Evolutionary conservation across 257 asterid species (phyloP), one percentile per base, ranked within the genome.

Genomic region (Pogostemon cablin): DNA sequence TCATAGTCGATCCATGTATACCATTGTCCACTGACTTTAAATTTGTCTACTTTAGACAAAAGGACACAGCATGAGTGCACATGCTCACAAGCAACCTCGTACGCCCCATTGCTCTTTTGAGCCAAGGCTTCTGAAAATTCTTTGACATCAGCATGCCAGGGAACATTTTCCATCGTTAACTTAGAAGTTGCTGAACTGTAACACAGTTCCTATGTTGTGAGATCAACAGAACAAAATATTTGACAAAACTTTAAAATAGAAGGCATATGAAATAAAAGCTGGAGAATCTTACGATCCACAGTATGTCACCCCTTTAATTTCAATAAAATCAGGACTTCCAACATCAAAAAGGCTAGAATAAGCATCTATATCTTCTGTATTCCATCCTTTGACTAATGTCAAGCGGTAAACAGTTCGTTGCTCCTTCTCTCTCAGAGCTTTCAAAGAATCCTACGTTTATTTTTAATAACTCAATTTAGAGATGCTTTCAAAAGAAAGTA

Each of bases 311-410:
- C 99, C 99, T 84, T 95, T 95, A 65, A 95, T 95, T 84, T 95
- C 99, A 59, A 95, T 73, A 76, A 95, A 91, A 86, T 95, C 99
- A 2, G 99, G 99, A 72, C 72, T 81, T 48, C 99, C 99, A 34
- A 85, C 59, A 66, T 83, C 80, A 69, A 95, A 91, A 10, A 95
- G 89, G 81, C 63, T 79, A 40, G 82, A 95, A 83, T 91, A 93
- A 54, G 98, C 98, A 73, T 93, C 99, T 56, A 95, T 2, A 6
- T 95, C 99, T 82, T 91, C 98, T n/a, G 90, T 81, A 65, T 95
- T 95, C 99, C 99, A 95, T 77, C 99, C 97, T 85, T 95, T 95
- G 46, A 95, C 99, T 34, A 95, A 83, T 34, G 98, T 95, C 80
- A 95, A 79, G 62, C 99, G 96, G 63, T 95, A 95, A 62, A 95